phyloP scores from a whole-genome alignment of 306 rosid genomes.

The Abrus pulchellus region DNA sequence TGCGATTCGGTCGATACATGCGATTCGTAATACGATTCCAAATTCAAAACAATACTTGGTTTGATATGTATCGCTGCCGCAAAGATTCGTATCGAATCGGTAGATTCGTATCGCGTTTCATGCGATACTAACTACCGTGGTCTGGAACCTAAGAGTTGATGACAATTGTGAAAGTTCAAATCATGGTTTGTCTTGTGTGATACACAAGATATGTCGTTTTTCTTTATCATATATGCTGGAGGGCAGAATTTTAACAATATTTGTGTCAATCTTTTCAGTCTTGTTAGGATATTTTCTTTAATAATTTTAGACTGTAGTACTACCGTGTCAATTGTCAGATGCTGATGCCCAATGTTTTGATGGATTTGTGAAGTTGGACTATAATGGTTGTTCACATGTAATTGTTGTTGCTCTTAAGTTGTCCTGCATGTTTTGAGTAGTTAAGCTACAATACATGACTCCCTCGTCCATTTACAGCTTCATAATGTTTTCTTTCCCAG shows the following conservation, averaged over 20 bases:
- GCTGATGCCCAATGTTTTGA: slow-evolving; percentile 22
- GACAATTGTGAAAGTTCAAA: slow-evolving; percentile 12
- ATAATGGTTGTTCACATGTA: slow-evolving; percentile 22
- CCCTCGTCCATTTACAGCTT: slow-evolving; percentile 16
- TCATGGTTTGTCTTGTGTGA: slow-evolving; percentile 18
- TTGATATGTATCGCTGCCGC: too few species aligned
- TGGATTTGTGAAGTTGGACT: slow-evolving; percentile 41
- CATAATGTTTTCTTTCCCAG: slow-evolving; percentile 39
- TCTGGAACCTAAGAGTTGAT: slow-evolving; percentile 8
- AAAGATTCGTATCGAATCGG: too few species aligned
- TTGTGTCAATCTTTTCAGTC: slow-evolving; percentile 17
- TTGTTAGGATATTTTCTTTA: slow-evolving; percentile 23
- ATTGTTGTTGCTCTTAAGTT: slow-evolving; percentile 37
- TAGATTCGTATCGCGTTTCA: too few species aligned
- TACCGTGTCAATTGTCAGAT: slow-evolving; percentile 38
- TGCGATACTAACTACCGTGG: too few species aligned
- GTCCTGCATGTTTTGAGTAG: slow-evolving; percentile 10
- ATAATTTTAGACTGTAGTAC: not conserved
- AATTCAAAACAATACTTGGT: too few species aligned
- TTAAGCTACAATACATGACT: slow-evolving; percentile 29
- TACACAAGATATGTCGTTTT: slow-evolving; percentile 33
- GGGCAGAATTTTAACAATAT: slow-evolving; percentile 26
- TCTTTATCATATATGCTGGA: slow-evolving; percentile 19
- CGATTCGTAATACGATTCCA: too few species aligned
- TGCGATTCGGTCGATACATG: too few species aligned